Conservation (phyloP, 352 stramenopile genomes). For the Phytopythium sindhum region DNA sequence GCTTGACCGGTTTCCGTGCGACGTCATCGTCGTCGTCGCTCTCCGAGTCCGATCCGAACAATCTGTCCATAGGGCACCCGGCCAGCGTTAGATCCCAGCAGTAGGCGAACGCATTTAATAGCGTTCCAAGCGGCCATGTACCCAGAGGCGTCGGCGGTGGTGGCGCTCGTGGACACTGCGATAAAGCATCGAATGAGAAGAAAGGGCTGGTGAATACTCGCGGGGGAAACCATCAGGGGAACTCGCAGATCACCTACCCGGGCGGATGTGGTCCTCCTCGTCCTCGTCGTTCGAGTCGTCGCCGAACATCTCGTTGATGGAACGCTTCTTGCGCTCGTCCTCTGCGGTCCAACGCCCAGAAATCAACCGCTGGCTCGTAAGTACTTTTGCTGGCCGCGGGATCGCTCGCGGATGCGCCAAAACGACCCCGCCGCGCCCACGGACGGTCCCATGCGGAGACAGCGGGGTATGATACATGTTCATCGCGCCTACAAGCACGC, state of each 20-base stretch:
- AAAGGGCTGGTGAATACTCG: constrained; percentile 1
- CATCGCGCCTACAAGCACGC: neutral
- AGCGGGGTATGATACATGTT: neutral
- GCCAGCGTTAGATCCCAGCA: neutral
- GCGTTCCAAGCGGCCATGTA: neutral
- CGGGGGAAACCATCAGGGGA: neutral
- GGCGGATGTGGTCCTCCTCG: constrained; percentile 53
- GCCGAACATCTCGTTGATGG: constrained; percentile 87
- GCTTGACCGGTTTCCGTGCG: constrained; percentile 31
- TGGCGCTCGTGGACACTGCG: constrained; percentile 31
- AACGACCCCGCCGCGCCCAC: neutral
- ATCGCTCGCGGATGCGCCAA: neutral
- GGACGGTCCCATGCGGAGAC: neutral
- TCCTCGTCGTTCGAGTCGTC: constrained; percentile 79
- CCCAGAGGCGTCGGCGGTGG: constrained; percentile 71
- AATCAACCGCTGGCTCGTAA: neutral
- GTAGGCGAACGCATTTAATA: neutral
- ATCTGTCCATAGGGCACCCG: constrained; percentile 18
- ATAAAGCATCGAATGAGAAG: neutral
- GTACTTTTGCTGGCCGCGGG: too few species aligned
- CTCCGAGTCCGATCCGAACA: constrained; percentile 88
- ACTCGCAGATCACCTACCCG: constrained; percentile 16
- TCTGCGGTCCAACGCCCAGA: constrained; percentile 21
- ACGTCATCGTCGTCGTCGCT: constrained; percentile 65
- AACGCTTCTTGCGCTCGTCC: constrained; percentile 80